phyloP scores from a whole-genome alignment of 805 yeast genomes.

The Teunomyces pallodes region DNA sequence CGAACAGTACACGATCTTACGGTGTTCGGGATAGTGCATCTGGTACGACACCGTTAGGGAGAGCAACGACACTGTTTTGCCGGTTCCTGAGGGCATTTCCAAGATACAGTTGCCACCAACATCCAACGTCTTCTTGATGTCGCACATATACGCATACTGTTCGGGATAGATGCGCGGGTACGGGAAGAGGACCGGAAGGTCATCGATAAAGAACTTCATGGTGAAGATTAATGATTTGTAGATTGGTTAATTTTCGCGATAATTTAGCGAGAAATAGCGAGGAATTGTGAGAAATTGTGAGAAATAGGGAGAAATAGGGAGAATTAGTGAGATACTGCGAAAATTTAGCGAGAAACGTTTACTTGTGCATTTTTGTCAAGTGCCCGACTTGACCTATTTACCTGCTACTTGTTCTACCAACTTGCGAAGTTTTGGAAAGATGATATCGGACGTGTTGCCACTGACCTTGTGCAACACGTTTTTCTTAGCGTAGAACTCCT shows the following conservation, averaged over 20 bases:
- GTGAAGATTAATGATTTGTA: not conserved
- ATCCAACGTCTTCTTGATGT: constrained; percentile 87
- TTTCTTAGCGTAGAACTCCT: constrained; percentile 50
- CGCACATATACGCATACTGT: constrained; percentile 97
- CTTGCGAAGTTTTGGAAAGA: constrained; percentile 64
- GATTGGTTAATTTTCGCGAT: too few species aligned
- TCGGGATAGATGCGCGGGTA: constrained; percentile 97
- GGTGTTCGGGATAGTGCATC: constrained; percentile 88
- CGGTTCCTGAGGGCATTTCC: constrained; percentile 99
- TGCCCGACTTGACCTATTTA: not conserved
- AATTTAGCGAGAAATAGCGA: not conserved
- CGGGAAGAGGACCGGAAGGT: constrained; percentile 92
- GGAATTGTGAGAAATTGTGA: not conserved
- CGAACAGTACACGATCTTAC: constrained; percentile 94
- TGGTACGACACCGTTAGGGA: constrained; percentile 95
- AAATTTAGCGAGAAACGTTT: not conserved
- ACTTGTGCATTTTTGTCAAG: too few species aligned
- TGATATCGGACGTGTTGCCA: constrained; percentile 82
- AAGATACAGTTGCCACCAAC: constrained; percentile 95
- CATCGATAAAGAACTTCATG: constrained; percentile 87
- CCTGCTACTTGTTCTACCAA: constrained; percentile 19
- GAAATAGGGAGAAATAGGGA: not conserved
- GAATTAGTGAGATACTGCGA: not conserved
- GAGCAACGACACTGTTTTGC: constrained; percentile 89
- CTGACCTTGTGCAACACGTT: constrained; percentile 51